Percentiles rank a stretch among this genome's conserved stretches.
Conservation (phyloP, 2,329 filamentous ascomycete genomes). For the Exophiala oligosperma region DNA sequence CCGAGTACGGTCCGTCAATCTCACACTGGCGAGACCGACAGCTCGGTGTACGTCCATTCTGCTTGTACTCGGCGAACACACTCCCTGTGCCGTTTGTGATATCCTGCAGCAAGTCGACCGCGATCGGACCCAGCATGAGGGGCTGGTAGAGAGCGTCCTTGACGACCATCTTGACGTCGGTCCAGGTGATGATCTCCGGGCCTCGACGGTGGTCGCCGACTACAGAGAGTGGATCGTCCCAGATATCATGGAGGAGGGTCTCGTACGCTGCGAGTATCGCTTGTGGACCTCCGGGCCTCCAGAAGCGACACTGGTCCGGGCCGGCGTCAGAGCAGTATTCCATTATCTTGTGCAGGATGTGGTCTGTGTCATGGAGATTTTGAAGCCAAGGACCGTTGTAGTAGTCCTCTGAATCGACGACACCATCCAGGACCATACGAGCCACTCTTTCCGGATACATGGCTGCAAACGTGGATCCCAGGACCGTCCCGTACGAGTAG, state of each 20-base stretch:
- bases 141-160: slow-evolving; percentile 14
- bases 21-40: slow-evolving; percentile 9
- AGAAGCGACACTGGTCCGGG: slow-evolving; percentile 15
- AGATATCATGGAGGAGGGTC: slow-evolving; percentile 20
- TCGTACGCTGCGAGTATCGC: slow-evolving; percentile 22
- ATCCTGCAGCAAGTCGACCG: slow-evolving; percentile 13
- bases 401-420: slow-evolving; percentile 15
- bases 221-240: slow-evolving; percentile 15
- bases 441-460: slow-evolving; percentile 15
- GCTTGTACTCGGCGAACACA: slow-evolving; percentile 18
- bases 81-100: slow-evolving; percentile 14
- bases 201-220: slow-evolving; percentile 1
- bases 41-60: slow-evolving; percentile 5
- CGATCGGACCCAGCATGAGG: slow-evolving; percentile 9
- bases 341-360: slow-evolving; percentile 50
- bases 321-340: slow-evolving; percentile 54
- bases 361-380: slow-evolving; percentile 8
- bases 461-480: slow-evolving; percentile 14
- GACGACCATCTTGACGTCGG: slow-evolving; percentile 47
- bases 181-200: slow-evolving; percentile 50
- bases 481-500: slow-evolving; percentile 15
- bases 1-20: slow-evolving; percentile 10
- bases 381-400: slow-evolving; percentile 24
- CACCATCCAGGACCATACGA: slow-evolving; percentile 15
- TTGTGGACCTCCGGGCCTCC: slow-evolving; percentile 13